Evolutionary conservation across 2,329 filamentous ascomycete genomes (phyloP).

Genomic region (Paecilomyces dactylethromorphus): DNA sequence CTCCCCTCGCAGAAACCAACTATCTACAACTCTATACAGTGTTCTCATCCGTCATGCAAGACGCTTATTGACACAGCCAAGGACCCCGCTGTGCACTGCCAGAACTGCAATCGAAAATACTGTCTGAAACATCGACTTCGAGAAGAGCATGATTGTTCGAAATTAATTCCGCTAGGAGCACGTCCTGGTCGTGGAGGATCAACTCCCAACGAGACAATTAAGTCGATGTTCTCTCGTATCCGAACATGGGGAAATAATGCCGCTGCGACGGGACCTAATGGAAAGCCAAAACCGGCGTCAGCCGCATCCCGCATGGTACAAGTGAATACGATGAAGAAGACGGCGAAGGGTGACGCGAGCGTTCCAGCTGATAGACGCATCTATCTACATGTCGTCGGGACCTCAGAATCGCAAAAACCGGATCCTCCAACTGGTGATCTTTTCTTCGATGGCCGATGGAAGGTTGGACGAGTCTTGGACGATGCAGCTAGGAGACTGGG

Average conservation of each 20-base stretch:
- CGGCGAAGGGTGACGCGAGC: conserved; percentile 83
- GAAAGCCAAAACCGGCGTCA: conserved; percentile 55
- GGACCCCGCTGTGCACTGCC: conserved; percentile 45
- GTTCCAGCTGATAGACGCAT: conserved; percentile 76
- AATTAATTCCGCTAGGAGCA: conserved; percentile 57
- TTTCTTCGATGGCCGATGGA: conserved; percentile 79
- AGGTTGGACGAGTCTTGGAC: conserved; percentile 61
- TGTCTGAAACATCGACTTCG: conserved; percentile 46
- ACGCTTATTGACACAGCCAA: conserved; percentile 47
- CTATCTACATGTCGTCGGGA: conserved; percentile 85
- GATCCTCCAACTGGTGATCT: conserved; percentile 78
- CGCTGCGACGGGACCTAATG: conserved; percentile 28
- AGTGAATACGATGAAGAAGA: conserved; percentile 73
- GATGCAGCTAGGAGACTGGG: conserved; percentile 36
- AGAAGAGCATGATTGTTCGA: conserved; percentile 77
- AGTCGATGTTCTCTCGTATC: conserved; percentile 68
- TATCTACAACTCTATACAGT: conserved; percentile 50
- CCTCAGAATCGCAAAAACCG: conserved; percentile 73
- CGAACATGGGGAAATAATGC: conserved; percentile 75
- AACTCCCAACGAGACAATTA: conserved; percentile 56
- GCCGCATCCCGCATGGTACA: conserved; percentile 61
- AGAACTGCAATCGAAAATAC: conserved; percentile 43
- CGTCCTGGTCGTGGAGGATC: conserved; percentile 35
- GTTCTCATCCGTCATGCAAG: conserved; percentile 44
- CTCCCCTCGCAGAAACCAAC: conserved; percentile 42